Conservation (phyloP, 2,329 filamentous ascomycete species). For the Tympanopsis confertula region DNA sequence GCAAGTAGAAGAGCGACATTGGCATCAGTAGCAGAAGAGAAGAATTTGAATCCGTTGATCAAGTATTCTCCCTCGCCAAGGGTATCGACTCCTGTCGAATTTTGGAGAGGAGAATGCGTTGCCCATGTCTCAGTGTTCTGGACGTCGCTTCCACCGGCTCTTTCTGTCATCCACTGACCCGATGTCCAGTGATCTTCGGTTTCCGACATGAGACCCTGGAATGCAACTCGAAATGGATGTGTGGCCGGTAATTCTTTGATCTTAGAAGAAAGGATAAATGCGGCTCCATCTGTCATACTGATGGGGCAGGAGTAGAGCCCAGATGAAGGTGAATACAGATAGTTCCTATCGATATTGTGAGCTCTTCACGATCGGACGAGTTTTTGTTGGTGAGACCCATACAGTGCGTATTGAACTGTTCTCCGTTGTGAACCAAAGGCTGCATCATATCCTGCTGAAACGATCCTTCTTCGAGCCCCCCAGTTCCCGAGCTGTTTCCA, state of each 20-base stretch:
- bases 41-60: slow-evolving; percentile 63
- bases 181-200: slow-evolving; percentile 44
- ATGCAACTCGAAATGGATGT: neutral
- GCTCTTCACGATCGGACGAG: neutral
- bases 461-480: slow-evolving; percentile 10
- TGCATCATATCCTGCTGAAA: slow-evolving; percentile 27
- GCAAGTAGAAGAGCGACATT: slow-evolving; percentile 55
- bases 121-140: slow-evolving; percentile 56
- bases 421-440: slow-evolving; percentile 21
- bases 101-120: slow-evolving; percentile 10
- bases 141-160: slow-evolving; percentile 58
- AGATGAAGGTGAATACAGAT: slow-evolving; percentile 31
- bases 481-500: slow-evolving; percentile 5
- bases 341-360: slow-evolving; percentile 13
- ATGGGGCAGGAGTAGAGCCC: slow-evolving; percentile 27
- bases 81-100: slow-evolving; percentile 7
- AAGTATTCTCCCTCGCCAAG: slow-evolving; percentile 42
- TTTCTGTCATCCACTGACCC: slow-evolving; percentile 70
- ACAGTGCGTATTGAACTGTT: slow-evolving; percentile 26
- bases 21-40: slow-evolving; percentile 55
- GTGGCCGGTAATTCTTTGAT: neutral
- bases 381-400: slow-evolving; percentile 3
- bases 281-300: neutral
- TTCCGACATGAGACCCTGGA: neutral
- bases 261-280: neutral